A percentile compares a stretch with the other conserved stretches of the same genome.
These are phyloP conservation scores for Geranium incanum DNA, from an alignment of 441 rosid species.

Conservation along the genomic window DNA sequence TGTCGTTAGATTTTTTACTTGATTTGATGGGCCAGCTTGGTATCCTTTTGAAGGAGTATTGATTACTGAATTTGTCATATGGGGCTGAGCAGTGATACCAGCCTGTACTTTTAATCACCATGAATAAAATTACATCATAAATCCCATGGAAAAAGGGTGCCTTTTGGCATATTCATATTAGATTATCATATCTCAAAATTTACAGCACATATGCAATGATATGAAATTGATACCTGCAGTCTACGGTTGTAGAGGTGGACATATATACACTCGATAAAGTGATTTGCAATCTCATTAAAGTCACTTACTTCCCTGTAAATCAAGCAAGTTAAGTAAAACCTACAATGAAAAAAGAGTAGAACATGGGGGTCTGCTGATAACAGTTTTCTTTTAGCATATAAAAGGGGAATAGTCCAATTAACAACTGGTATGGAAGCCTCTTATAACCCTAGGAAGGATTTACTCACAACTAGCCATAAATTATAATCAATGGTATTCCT, in stretches of 20 bases:
- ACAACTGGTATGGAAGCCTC: background rate
- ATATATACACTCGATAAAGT: constrained; percentile 79
- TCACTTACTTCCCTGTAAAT: constrained; percentile 68
- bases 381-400: background rate
- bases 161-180: background rate
- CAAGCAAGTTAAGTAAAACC: constrained; percentile 9
- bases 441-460: background rate
- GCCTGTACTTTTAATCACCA: constrained; percentile 34
- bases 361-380: background rate
- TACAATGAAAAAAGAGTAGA: background rate
- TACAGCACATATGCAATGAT: background rate
- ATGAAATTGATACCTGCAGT: constrained; percentile 49
- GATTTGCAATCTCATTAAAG: constrained; percentile 75
- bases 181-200: constrained; percentile 4
- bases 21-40: constrained; percentile 43
- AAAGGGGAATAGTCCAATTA: background rate
- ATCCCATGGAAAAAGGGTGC: background rate
- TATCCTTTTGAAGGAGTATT: constrained; percentile 40
- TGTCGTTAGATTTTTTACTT: constrained; percentile 33
- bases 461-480: background rate
- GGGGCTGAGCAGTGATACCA: constrained; percentile 40
- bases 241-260: constrained; percentile 71
- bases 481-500: background rate
- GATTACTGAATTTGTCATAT: constrained; percentile 41
- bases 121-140: constrained; percentile 14